Percentiles rank a stretch among this genome's conserved stretches.
phyloP scores from a whole-genome alignment of 78 protist species.

The Polysphondylium violaceum region DNA sequence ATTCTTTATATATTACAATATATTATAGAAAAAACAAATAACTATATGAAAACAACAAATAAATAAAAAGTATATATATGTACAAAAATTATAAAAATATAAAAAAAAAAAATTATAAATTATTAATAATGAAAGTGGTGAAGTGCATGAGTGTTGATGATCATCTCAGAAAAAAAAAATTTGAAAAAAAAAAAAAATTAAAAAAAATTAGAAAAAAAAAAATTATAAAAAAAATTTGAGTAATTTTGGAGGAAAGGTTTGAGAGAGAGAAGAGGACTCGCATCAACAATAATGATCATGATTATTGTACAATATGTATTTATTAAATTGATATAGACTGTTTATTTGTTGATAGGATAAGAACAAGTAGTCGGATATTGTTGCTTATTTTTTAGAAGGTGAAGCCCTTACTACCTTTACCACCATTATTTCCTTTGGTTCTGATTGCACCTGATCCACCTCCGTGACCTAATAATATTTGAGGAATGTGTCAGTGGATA shows the following conservation, averaged over 20 bases:
- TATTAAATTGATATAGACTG: too few species aligned
- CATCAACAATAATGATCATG: too few species aligned
- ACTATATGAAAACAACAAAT: not conserved
- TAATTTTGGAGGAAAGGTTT: not conserved
- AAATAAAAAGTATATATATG: not conserved
- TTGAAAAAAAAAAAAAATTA: not conserved
- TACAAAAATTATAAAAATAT: not conserved
- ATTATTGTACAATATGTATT: too few species aligned
- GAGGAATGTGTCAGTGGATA: too few species aligned
- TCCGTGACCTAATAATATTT: too few species aligned
- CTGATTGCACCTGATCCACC: too few species aligned
- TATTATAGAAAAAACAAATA: not conserved
- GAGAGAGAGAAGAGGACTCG: too few species aligned
- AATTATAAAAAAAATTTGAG: not conserved
- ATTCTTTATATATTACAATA: not conserved
- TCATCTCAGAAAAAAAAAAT: not conserved
- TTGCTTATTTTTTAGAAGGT: too few species aligned
- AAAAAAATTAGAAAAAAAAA: not conserved
- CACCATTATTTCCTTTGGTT: too few species aligned
- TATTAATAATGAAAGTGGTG: not conserved
- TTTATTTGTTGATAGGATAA: too few species aligned
- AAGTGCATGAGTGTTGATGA: not conserved
- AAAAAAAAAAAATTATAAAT: slow-evolving; percentile 10
- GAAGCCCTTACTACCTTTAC: too few species aligned
- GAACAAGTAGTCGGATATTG: too few species aligned